These are phyloP conservation scores for Didymella pomorum DNA, from an alignment of 2,329 filamentous ascomycete species.

Conservation along the genomic window DNA sequence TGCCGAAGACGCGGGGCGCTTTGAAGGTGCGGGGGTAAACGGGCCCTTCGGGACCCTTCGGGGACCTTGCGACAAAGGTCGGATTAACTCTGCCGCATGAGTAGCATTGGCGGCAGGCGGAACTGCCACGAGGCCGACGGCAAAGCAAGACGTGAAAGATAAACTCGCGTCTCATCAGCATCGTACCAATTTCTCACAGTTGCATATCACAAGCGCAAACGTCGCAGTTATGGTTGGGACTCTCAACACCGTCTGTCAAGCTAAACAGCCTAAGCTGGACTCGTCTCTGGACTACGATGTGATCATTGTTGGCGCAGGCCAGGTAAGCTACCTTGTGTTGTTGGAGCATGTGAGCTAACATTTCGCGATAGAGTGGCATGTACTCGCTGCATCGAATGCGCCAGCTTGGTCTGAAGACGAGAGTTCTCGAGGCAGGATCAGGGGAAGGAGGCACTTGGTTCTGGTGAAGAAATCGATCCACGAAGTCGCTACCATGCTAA, in stretches of 20 bases:
- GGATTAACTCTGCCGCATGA: neutral
- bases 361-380: constrained; percentile 34
- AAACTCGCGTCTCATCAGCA: constrained; percentile 4
- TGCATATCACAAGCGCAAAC: neutral
- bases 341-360: neutral
- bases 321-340: constrained; percentile 25
- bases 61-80: neutral
- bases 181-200: neutral
- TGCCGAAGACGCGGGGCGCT: constrained; percentile 7
- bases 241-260: constrained; percentile 8
- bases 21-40: neutral
- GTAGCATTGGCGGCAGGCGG: neutral
- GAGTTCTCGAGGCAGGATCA: constrained; percentile 44
- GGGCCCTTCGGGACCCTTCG: neutral
- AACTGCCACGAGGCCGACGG: neutral
- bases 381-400: constrained; percentile 48
- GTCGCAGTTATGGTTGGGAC: constrained; percentile 27
- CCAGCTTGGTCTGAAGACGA: constrained; percentile 39
- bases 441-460: constrained; percentile 51
- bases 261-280: constrained; percentile 23
- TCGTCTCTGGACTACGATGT: constrained; percentile 33
- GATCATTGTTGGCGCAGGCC: constrained; percentile 44
- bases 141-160: neutral
- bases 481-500: neutral
- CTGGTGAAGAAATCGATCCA: constrained; percentile 28